phyloP scores from a whole-genome alignment of 2,329 filamentous ascomycete genomes.

The Penicillium polonicum region DNA sequence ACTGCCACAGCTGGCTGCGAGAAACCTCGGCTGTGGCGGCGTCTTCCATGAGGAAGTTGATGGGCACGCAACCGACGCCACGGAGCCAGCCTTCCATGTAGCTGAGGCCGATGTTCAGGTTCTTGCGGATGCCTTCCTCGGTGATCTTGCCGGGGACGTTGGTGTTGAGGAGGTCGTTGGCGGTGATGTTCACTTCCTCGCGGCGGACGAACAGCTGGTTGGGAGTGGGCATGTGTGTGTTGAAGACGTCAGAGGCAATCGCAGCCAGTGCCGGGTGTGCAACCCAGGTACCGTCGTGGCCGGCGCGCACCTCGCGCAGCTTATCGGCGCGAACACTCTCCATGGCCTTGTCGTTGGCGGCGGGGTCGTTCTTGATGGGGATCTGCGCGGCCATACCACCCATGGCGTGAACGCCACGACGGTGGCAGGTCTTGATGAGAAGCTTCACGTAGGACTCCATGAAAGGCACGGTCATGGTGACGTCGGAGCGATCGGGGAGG shows the following conservation, averaged over 20 bases:
- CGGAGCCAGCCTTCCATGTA: constrained; percentile 99
- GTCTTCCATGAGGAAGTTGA: constrained; percentile 98
- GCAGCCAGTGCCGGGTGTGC: constrained; percentile 87
- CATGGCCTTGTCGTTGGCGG: constrained; percentile 92
- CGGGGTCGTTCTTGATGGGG: constrained; percentile 91
- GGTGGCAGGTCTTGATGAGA: constrained; percentile 97
- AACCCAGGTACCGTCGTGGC: constrained; percentile 97
- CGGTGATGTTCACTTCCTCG: constrained; percentile 81
- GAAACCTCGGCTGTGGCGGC: constrained; percentile 96
- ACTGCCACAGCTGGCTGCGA: constrained; percentile 94
- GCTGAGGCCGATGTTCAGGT: constrained; percentile 90
- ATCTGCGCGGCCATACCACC: constrained; percentile 98
- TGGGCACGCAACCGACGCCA: constrained; percentile 91
- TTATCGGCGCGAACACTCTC: constrained; percentile 90
- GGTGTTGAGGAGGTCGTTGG: constrained; percentile 95
- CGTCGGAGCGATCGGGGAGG: constrained; percentile 81
- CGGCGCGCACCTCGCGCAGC: constrained; percentile 89
- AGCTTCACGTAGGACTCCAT: constrained; percentile 98
- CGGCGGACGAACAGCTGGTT: constrained; percentile 92
- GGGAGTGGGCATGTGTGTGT: constrained; percentile 96
- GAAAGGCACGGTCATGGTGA: constrained; percentile 98
- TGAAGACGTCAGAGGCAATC: constrained; percentile 91
- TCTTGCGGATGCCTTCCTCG: constrained; percentile 94
- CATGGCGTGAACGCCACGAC: constrained; percentile 97
- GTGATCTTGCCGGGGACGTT: constrained; percentile 91